phyloP scores from a whole-genome alignment of 2,329 filamentous ascomycete genomes.

The Xylariaceae sp. region DNA sequence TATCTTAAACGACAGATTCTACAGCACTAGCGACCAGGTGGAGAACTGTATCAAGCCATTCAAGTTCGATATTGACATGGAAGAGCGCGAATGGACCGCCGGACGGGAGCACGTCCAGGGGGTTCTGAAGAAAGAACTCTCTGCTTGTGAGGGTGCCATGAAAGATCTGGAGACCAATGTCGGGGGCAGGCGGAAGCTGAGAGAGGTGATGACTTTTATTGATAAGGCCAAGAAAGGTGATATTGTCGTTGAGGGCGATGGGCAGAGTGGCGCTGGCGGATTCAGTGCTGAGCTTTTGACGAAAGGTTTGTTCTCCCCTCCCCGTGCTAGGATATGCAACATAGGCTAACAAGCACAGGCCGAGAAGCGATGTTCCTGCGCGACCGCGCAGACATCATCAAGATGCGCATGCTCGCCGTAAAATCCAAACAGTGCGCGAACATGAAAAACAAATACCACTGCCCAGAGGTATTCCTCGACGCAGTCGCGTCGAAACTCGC shows the following conservation, averaged over 20 bases:
- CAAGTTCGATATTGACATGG: constrained; percentile 96
- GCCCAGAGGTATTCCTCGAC: constrained; percentile 96
- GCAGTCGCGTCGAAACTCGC: constrained; percentile 94
- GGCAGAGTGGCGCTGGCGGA: constrained; percentile 81
- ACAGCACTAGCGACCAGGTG: constrained; percentile 95
- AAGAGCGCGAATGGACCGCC: constrained; percentile 82
- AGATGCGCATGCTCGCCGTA: constrained; percentile 82
- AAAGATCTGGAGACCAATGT: constrained; percentile 73
- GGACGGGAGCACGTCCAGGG: constrained; percentile 78
- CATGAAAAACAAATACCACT: constrained; percentile 90
- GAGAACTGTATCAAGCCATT: constrained; percentile 99
- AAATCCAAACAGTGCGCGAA: constrained; percentile 86
- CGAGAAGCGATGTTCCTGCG: constrained; percentile 92
- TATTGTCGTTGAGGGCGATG: constrained; percentile 78
- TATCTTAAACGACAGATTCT: constrained; percentile 91
- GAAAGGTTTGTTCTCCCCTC: constrained; percentile 58
- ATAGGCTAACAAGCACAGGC: constrained; percentile 48
- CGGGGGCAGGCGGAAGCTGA: constrained; percentile 79
- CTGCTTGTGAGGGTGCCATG: constrained; percentile 76
- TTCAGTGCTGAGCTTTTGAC: constrained; percentile 85
- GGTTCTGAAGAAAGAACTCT: constrained; percentile 83
- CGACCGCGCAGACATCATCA: constrained; percentile 85
- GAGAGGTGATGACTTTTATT: constrained; percentile 86
- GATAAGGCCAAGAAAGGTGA: constrained; percentile 88
- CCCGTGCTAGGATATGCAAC: neutral